These are phyloP conservation scores for Paracorniculantispora psalliotae DNA, from an alignment of 2,329 filamentous ascomycete species.

Conservation along the genomic window DNA sequence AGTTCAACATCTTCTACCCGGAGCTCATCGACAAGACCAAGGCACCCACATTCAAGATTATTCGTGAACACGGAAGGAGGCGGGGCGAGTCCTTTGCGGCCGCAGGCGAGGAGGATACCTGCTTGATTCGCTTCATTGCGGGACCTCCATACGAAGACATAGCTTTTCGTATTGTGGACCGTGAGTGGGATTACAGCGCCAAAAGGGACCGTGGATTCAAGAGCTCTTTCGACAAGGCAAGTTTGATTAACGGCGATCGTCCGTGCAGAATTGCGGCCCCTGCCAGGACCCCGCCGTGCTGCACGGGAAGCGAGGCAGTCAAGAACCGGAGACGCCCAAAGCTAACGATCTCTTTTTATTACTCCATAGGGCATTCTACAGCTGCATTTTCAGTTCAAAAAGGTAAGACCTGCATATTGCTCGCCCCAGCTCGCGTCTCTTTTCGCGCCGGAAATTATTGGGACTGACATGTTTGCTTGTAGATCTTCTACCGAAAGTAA, in stretches of 20 bases:
- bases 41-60: conserved; percentile 92
- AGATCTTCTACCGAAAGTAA: conserved; percentile 56
- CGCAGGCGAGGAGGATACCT: conserved; percentile 94
- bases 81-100: conserved; percentile 88
- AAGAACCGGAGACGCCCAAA: not conserved
- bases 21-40: conserved; percentile 93
- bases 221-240: conserved; percentile 95
- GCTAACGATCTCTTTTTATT: too few species aligned
- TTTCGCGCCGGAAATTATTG: conserved; percentile 10
- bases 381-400: conserved; percentile 98
- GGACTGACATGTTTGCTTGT: conserved; percentile 20
- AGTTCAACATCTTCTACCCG: conserved; percentile 99
- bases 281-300: too few species aligned
- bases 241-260: conserved; percentile 24
- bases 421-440: not conserved
- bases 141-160: conserved; percentile 96
- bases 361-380: conserved; percentile 76
- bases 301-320: not conserved
- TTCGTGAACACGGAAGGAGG: conserved; percentile 84
- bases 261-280: not conserved
- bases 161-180: conserved; percentile 94
- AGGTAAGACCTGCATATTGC: conserved; percentile 50
- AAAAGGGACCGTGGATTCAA: conserved; percentile 92
- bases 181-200: conserved; percentile 98
- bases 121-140: conserved; percentile 90